phyloP scores from a whole-genome alignment of 768 basidiomycete genomes.

The Boletus subparvulus region DNA sequence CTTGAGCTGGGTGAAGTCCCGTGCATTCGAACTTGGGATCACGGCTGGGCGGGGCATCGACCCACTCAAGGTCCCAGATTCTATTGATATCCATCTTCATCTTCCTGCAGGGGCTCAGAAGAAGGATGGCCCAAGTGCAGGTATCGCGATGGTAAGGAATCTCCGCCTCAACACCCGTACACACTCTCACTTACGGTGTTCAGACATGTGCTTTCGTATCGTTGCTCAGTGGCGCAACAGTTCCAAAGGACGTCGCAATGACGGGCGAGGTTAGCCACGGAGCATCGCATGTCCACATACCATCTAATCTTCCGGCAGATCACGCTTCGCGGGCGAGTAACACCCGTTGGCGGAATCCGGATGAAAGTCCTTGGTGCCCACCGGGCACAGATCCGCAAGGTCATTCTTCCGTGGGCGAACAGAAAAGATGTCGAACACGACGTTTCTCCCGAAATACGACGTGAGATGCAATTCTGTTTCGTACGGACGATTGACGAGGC shows the following conservation, averaged over 20 bases:
- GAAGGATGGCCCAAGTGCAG: constrained; percentile 93
- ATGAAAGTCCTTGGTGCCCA: constrained; percentile 91
- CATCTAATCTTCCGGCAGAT: constrained; percentile 43
- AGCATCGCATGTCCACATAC: neutral
- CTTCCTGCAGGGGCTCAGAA: constrained; percentile 87
- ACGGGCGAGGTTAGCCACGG: constrained; percentile 71
- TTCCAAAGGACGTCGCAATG: constrained; percentile 77
- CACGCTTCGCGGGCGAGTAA: constrained; percentile 78
- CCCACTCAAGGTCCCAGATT: constrained; percentile 68
- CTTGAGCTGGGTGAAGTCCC: constrained; percentile 88
- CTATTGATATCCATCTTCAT: constrained; percentile 85
- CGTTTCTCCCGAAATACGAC: constrained; percentile 67
- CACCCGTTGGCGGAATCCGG: constrained; percentile 87
- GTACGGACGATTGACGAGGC: constrained; percentile 79
- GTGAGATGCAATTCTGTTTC: constrained; percentile 79
- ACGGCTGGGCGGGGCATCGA: constrained; percentile 69
- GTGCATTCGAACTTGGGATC: constrained; percentile 78
- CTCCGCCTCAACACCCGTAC: neutral
- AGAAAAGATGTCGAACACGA: constrained; percentile 87
- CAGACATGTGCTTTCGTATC: constrained; percentile 87
- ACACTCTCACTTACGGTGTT: constrained; percentile 1
- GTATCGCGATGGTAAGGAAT: constrained; percentile 73
- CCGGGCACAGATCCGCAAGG: constrained; percentile 77
- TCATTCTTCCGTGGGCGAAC: constrained; percentile 84
- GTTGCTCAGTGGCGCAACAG: constrained; percentile 71